Evolutionary conservation across 1,284 basidiomycete species (phyloP), one percentile per base, ranked within the genome.

Genomic region (Apiotrichum sp.): DNA sequence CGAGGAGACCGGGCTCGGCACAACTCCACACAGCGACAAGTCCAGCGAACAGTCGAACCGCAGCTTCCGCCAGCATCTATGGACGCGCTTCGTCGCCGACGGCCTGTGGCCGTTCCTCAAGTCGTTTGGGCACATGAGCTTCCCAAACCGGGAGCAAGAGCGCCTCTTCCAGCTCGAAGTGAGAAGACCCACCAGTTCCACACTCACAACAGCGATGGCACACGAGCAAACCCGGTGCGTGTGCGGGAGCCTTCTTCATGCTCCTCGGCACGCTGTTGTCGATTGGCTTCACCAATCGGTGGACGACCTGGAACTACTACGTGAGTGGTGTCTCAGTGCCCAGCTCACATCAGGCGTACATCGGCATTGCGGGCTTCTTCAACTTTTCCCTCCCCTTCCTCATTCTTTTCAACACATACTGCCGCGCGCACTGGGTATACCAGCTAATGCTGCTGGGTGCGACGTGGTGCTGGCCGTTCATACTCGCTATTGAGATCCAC

Each of bases 91-190:
- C 22, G 32, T 32, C 16, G 38, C 35, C 38, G 35, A 22, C 6
- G 38, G 22, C 13, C 22, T 22, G 22, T 47, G 36, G 36, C 46
- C 52, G 2, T 41, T 47, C 32, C 6, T 53, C 33, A 53, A 47
- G 39, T 10, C 38, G 29, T 53, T 47, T 39, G 45, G 29, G 47
- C 66, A 74, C 54, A 69, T 66, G 33, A 66, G 59, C 29, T 75
- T 70, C 52, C 66, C 70, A 1, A 72, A 75, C 47, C 53, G 57
- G 3, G 58, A 47, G 39, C 72, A 75, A 54, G 73, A 75, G 53
- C 59, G 65, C 29, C 59, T 64, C 5, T 75, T 67, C 56, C 68
- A 70, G 46, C 71, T 69, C 53, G 73, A 75, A 58, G 68, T 74
- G 54, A 36, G 50, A 7, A 2, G 7, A 31, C 3, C 2, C 40